A percentile compares a stretch with the other conserved stretches of the same genome.
Evolutionary conservation across 306 rosid species (phyloP).

Genomic region (Mimosa bimucronata): DNA sequence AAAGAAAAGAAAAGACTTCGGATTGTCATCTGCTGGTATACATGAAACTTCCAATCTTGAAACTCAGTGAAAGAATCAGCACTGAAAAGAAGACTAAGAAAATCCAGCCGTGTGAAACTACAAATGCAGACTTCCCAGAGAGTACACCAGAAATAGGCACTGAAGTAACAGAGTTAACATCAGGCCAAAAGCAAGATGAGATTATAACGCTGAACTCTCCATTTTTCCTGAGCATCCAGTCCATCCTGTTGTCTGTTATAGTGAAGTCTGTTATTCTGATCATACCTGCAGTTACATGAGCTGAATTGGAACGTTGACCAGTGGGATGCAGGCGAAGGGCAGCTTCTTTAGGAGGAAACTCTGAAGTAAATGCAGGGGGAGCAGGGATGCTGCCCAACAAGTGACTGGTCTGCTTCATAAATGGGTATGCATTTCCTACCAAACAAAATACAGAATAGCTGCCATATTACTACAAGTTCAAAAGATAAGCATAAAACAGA

Average conservation of each 20-base stretch:
- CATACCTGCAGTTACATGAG: constrained; percentile 80
- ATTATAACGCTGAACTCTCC: constrained; percentile 53
- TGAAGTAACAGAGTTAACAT: constrained; percentile 36
- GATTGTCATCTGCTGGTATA: constrained; percentile 44
- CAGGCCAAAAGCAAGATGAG: constrained; percentile 46
- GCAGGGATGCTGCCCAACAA: constrained; percentile 73
- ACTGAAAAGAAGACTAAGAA: constrained; percentile 65
- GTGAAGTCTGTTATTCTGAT: constrained; percentile 64
- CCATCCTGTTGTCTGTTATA: constrained; percentile 52
- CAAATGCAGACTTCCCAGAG: constrained; percentile 59
- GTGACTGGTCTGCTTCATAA: constrained; percentile 56
- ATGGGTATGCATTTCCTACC: constrained; percentile 57
- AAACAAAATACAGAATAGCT: constrained; percentile 12
- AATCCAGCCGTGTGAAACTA: constrained; percentile 65
- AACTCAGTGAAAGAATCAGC: constrained; percentile 66
- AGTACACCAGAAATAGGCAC: constrained; percentile 48
- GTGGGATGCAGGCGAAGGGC: constrained; percentile 49
- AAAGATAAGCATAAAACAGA: neutral
- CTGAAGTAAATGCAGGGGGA: constrained; percentile 80
- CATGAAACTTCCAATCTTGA: constrained; percentile 68
- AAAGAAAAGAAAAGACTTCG: constrained; percentile 22
- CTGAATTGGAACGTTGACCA: constrained; percentile 67
- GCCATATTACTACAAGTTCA: neutral
- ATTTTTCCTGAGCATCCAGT: constrained; percentile 64
- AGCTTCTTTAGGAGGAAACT: constrained; percentile 69